Evolutionary conservation across 192 early-diverging fungal genomes (phyloP).

Genomic region (Pilaira anomala): DNA sequence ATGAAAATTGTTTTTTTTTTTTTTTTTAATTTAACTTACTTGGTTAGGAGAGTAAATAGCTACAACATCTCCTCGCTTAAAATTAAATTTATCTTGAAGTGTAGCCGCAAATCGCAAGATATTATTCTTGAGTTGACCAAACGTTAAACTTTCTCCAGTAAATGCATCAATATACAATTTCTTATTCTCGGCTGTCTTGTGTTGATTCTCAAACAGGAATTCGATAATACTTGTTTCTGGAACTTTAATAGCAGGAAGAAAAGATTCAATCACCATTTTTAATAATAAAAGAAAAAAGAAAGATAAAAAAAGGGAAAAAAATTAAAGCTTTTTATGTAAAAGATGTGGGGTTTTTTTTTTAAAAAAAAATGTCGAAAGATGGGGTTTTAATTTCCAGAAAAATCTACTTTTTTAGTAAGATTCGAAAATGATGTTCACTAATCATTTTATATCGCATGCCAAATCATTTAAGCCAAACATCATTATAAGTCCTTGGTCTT

Average conservation of each 20-base stretch:
- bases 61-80: conserved; percentile 27
- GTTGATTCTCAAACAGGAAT: conserved; percentile 39
- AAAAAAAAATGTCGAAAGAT: no score
- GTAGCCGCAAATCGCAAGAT: conserved; percentile 29
- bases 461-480: no score
- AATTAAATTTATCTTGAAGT: conserved; percentile 28
- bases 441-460: no score
- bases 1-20: no score
- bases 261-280: conserved; percentile 38
- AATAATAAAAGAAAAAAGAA: not conserved
- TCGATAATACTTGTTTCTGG: conserved; percentile 43
- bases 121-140: conserved; percentile 31
- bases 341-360: no score
- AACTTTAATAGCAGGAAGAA: conserved; percentile 34
- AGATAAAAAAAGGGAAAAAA: no score
- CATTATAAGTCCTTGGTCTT: no score
- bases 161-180: conserved; percentile 43
- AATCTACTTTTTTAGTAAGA: no score
- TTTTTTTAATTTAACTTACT: no score
- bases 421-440: no score
- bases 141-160: conserved; percentile 32
- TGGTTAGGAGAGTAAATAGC: conserved; percentile 31
- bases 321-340: no score
- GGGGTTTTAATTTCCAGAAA: no score
- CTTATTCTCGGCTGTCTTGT: conserved; percentile 36